Evolutionary conservation across 2,329 filamentous ascomycete species (phyloP).

Genomic region (Fusarium sp.): DNA sequence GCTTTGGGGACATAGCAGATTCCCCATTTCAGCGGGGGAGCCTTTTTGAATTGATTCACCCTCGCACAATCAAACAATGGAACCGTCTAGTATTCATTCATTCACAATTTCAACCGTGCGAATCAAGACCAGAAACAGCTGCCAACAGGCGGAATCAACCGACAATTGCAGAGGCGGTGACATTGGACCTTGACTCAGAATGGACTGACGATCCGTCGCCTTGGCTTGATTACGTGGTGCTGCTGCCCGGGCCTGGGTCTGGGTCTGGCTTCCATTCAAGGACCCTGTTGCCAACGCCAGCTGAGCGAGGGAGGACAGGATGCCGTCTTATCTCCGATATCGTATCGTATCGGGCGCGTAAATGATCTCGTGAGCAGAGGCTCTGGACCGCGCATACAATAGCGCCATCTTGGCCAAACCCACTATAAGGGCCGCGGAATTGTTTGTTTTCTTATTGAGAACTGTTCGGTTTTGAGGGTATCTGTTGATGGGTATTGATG

Average conservation of each 20-base stretch:
- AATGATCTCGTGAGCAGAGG: conserved; percentile 40
- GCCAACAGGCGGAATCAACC: conserved; percentile 10
- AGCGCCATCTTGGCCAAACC: conserved; percentile 30
- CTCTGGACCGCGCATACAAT: conserved; percentile 27
- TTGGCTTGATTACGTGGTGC: conserved; percentile 39
- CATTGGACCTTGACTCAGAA: conserved; percentile 34
- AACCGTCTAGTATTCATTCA: not conserved
- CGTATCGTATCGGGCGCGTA: conserved; percentile 33
- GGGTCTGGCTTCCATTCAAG: not conserved
- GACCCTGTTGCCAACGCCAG: conserved; percentile 16
- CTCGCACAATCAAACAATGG: conserved; percentile 15
- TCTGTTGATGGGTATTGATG: conserved; percentile 35
- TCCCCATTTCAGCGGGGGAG: conserved; percentile 30
- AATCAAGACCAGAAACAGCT: conserved; percentile 3
- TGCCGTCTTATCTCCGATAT: conserved; percentile 45
- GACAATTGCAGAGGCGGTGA: conserved; percentile 29
- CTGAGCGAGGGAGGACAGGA: not conserved
- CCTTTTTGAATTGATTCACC: conserved; percentile 37
- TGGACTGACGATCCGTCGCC: conserved; percentile 34
- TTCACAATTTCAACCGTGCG: not conserved
- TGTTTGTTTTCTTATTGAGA: not conserved
- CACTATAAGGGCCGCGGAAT: not conserved
- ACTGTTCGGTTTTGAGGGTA: conserved; percentile 21
- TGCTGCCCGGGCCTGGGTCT: conserved; percentile 14
- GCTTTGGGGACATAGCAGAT: conserved; percentile 27